Evolutionary conservation across 768 basidiomycete species (phyloP).

Genomic region (Harrya chromipes): DNA sequence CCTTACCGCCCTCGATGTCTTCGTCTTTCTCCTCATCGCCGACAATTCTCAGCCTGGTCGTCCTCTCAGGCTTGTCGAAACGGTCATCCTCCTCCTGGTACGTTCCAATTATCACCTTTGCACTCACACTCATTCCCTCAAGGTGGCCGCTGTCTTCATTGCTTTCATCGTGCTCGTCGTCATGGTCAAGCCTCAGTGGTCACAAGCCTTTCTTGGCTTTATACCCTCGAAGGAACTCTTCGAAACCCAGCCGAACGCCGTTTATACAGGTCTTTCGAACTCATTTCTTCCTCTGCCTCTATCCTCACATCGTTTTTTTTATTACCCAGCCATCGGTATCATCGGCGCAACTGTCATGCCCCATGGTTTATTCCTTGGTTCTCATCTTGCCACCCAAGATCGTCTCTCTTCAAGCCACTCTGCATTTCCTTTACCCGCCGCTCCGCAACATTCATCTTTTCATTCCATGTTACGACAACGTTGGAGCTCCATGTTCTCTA

Average conservation of each 20-base stretch:
- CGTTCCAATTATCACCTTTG: not conserved
- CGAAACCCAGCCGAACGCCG: constrained; percentile 36
- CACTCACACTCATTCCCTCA: not conserved
- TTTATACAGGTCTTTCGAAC: constrained; percentile 30
- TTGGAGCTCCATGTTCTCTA: not conserved
- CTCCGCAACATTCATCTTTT: not conserved
- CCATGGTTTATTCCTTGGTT: constrained; percentile 54
- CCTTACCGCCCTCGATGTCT: constrained; percentile 47
- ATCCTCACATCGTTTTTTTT: too few species aligned
- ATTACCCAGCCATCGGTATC: constrained; percentile 37
- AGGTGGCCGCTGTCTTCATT: constrained; percentile 28
- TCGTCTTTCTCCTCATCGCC: constrained; percentile 43
- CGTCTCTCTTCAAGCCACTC: constrained; percentile 37
- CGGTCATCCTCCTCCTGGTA: constrained; percentile 35
- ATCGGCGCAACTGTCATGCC: constrained; percentile 58
- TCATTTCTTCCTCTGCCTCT: constrained; percentile 15
- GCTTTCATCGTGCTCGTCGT: constrained; percentile 42
- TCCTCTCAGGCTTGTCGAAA: constrained; percentile 41
- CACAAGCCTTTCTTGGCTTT: constrained; percentile 40
- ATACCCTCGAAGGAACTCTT: constrained; percentile 33
- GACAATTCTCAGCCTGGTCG: constrained; percentile 30
- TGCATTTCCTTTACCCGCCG: constrained; percentile 27
- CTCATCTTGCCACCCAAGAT: constrained; percentile 8
- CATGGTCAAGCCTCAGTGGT: constrained; percentile 40
- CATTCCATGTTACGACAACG: not conserved